Base-by-base conservation (phyloP, 495 filamentous ascomycete species). In the Melanomma pulvis-pyrius region DNA sequence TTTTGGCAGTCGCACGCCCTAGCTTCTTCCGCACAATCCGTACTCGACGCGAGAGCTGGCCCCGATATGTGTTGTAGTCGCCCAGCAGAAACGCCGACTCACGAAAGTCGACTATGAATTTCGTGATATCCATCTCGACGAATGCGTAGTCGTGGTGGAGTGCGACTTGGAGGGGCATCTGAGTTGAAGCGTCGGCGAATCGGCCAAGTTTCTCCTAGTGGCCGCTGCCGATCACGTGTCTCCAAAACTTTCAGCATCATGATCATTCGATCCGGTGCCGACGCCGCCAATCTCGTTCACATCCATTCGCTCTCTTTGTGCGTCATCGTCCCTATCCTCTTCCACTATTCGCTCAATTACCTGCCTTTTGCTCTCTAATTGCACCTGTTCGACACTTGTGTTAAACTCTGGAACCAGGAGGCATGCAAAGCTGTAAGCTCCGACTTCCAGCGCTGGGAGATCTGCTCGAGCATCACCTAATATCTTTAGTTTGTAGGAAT, bases 21-120 rank as follows among this genome's bases (percentile, higher is more conserved):
- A 98, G 84, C 77, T 89, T 92, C 81, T 88, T 93, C 71, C 92
- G 90, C 61, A 90, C 80, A 71, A 88, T 91, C 76, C 91, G 90
- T 57, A 98, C 80, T 72, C 90, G 89, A 71, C 90, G 87, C 57
- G 90, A 89, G 46, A 93, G 82, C 75, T 93, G 90, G 17, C 79
- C 81, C 59, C 90, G 87, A 75, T 98, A 97, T 29, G 88, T 88
- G 76, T 85, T 87, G 79, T 96, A 92, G 76, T 97, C 92, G 46
- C 93, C 94, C 32, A 91, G 85, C 8, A 96, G 84, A 47, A 96
- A 85, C 6, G 88, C 91, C 71, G 90, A 86, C 74, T 96, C 90
- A 39, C 93, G 80, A 44, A 86, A 84, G 47, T 86, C 85, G 72
- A 90, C 84, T 59, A 98, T 82, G 63, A 90, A 93, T 57, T 85